Conservation (phyloP, 1,284 basidiomycete species). For the Veloporphyrellus conicus region DNA sequence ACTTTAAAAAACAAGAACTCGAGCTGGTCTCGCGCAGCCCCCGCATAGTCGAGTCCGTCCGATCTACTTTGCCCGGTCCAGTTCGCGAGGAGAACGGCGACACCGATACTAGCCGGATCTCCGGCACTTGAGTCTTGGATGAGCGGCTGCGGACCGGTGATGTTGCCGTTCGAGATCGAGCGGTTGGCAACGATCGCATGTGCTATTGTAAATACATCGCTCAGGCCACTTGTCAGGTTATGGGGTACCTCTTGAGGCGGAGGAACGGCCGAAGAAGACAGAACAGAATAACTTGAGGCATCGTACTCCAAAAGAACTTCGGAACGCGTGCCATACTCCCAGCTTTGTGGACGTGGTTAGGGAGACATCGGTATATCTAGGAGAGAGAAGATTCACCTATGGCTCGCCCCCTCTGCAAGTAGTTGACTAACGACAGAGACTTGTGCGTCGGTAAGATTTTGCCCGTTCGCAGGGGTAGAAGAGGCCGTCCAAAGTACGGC, state of each 20-base stretch:
- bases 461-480: conserved; percentile 16
- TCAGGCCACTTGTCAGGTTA: conserved; percentile 39
- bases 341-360: conserved; percentile 38
- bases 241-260: conserved; percentile 39
- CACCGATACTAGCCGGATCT: conserved; percentile 80
- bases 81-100: conserved; percentile 76
- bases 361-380: not conserved
- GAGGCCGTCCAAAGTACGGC: conserved; percentile 7
- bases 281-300: conserved; percentile 48
- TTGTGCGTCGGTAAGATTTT: conserved; percentile 26
- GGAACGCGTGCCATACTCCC: conserved; percentile 63
- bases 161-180: conserved; percentile 37
- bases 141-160: conserved; percentile 48
- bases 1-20: conserved; percentile 64
- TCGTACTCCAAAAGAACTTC: conserved; percentile 59
- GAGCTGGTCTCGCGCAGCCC: conserved; percentile 69
- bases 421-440: conserved; percentile 22
- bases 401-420: conserved; percentile 29
- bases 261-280: conserved; percentile 41
- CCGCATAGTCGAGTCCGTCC: conserved; percentile 52
- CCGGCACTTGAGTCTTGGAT: conserved; percentile 59
- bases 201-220: conserved; percentile 58
- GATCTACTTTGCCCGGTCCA: conserved; percentile 49
- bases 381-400: conserved; percentile 22
- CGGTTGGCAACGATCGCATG: conserved; percentile 49